These are phyloP conservation scores for Triticum monococcum DNA, from an alignment of 176 grass and related monocot genomes.

Conservation along the genomic window DNA sequence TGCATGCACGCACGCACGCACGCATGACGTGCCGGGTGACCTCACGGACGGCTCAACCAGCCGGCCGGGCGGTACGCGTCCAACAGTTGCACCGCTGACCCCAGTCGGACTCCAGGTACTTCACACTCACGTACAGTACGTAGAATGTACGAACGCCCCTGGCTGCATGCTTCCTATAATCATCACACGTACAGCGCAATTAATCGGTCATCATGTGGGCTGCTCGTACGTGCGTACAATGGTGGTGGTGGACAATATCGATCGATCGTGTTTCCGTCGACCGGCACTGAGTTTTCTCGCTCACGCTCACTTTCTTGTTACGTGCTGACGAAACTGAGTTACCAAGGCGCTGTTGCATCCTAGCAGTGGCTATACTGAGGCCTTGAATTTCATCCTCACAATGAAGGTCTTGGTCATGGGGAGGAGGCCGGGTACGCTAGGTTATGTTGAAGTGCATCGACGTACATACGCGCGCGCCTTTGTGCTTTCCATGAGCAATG, in stretches of 20 bases:
- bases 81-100: neutral
- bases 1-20: neutral
- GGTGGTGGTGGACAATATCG: neutral
- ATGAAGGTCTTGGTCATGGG: too few relatives aligned
- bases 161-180: neutral
- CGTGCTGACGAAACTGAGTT: neutral
- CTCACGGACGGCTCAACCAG: neutral
- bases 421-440: too few relatives aligned
- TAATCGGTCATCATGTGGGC: neutral
- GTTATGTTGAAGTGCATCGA: too few relatives aligned
- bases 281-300: neutral
- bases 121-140: neutral
- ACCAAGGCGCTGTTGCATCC: neutral
- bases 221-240: neutral
- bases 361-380: too few relatives aligned
- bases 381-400: too few relatives aligned
- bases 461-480: too few relatives aligned
- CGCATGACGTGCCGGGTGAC: neutral
- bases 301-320: neutral
- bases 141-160: neutral
- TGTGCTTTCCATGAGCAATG: too few relatives aligned
- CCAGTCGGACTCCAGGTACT: neutral
- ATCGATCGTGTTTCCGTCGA: neutral
- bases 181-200: neutral
- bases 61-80: neutral